phyloP scores from a whole-genome alignment of 148 eudicot genomes.

The Chenopodium album region DNA sequence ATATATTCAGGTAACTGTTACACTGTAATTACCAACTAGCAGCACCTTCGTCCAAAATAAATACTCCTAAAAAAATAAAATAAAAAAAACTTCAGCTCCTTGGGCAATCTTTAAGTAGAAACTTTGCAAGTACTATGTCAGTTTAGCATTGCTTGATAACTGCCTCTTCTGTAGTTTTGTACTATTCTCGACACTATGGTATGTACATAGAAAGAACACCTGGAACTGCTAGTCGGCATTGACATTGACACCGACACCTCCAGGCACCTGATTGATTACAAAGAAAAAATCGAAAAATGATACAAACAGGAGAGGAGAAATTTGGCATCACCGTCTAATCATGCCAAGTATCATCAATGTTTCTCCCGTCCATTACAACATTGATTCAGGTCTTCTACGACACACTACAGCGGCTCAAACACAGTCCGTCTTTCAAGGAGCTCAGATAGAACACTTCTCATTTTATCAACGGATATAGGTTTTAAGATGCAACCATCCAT shows the following conservation, averaged over 20 bases:
- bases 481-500: conserved; percentile 75
- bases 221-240: not conserved
- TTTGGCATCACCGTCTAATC: not conserved
- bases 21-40: not conserved
- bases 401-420: conserved; percentile 20
- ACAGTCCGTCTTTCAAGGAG: conserved; percentile 58
- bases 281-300: not conserved
- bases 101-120: too few species aligned
- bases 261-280: conserved; percentile 3
- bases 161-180: not conserved
- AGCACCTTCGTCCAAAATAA: not conserved
- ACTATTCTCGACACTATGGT: conserved; percentile 4
- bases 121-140: not conserved
- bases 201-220: conserved; percentile 19
- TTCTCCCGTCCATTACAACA: not conserved
- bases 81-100: not conserved
- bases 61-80: too few species aligned
- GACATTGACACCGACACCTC: not conserved
- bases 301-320: not conserved
- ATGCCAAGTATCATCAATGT: not conserved
- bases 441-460: conserved; percentile 70
- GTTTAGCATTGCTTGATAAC: not conserved
- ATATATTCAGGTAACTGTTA: not conserved
- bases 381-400: not conserved
- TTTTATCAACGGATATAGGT: conserved; percentile 81